Base-by-base conservation (phyloP, 2,329 filamentous ascomycete genomes). In the Coniella vitis region DNA sequence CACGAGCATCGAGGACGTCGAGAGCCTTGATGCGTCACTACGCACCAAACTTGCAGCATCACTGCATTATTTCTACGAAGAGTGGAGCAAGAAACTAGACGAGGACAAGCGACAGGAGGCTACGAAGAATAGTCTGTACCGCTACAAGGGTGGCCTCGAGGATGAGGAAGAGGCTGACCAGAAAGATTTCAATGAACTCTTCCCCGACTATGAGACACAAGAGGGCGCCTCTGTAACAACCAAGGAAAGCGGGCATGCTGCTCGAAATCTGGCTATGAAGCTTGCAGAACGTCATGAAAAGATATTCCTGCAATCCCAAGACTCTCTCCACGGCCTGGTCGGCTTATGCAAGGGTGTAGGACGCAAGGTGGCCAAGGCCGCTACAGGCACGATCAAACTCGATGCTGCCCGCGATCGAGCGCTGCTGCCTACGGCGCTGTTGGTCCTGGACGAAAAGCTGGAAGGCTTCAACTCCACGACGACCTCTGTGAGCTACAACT, bases 41-140 rank as follows among this genome's bases (percentile, higher is more conserved):
- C 74, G 80, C 20, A 70, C 77, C 22, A 65, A 75, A 8, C 65
- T 91, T 2, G 82, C 85, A 47, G 75, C 78, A 56, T 75, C 82
- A 16, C 81, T 96, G 53, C 79, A 86, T 45, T 72, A 71, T 14
- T 84, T 94, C 59, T 95, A 90, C 60, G 69, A 81, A 14, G 76
- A 90, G 44, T 98, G 91, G 90, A 87, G 81, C 57, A 76, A 79
- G 44, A 84, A 85, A 60, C 77, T 95, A 2, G 78, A 84, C 46
- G 73, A 81, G 17, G 90, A 96, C 55, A 85, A 88, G 58, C 81
- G 83, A 58, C 79, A 86, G 40, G 82, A 86, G 56, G 84, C 86
- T 16, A 76, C 79, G 22, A 87, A 85, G 54, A 81, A 79, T 4
- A 90, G 86, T 54, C 67, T 95, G 35, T 98, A 95, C 65, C 84